Percentiles rank a stretch among this genome's conserved stretches.
Conservation (phyloP, 805 yeast species). For the Nakazawaea anatomiae region DNA sequence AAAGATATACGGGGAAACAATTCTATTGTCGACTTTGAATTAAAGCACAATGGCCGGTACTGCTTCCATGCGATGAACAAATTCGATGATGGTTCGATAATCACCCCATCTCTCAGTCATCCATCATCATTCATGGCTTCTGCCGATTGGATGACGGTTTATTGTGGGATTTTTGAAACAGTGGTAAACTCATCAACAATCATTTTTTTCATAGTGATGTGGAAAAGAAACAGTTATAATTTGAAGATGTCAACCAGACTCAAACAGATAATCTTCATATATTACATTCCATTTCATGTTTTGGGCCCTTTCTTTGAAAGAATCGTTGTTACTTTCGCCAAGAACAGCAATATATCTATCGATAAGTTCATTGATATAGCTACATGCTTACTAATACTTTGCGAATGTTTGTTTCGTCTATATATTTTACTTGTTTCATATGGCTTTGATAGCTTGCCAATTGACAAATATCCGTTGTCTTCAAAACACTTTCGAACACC, state of each 20-base stretch:
- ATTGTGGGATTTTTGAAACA: neutral
- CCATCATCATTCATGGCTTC: neutral
- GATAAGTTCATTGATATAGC: neutral
- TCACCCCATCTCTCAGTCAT: neutral
- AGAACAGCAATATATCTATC: neutral
- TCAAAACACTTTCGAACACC: neutral
- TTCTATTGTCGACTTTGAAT: neutral
- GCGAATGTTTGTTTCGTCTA: neutral
- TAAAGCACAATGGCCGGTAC: neutral
- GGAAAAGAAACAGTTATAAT: neutral
- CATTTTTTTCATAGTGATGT: neutral
- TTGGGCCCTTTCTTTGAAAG: neutral
- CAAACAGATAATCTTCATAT: neutral
- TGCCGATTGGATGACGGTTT: neutral
- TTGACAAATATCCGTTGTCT: neutral
- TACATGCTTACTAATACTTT: neutral
- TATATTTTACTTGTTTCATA: neutral
- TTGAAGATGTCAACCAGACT: neutral
- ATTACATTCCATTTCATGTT: neutral
- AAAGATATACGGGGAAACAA: neutral
- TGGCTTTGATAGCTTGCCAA: neutral
- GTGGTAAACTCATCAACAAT: neutral
- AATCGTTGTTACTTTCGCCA: neutral
- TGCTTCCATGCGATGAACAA: neutral
- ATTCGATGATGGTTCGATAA: neutral